Evolutionary conservation across 2,329 filamentous ascomycete species (phyloP), one percentile per base, ranked within the genome.

Genomic region (Penicillium sp.): DNA sequence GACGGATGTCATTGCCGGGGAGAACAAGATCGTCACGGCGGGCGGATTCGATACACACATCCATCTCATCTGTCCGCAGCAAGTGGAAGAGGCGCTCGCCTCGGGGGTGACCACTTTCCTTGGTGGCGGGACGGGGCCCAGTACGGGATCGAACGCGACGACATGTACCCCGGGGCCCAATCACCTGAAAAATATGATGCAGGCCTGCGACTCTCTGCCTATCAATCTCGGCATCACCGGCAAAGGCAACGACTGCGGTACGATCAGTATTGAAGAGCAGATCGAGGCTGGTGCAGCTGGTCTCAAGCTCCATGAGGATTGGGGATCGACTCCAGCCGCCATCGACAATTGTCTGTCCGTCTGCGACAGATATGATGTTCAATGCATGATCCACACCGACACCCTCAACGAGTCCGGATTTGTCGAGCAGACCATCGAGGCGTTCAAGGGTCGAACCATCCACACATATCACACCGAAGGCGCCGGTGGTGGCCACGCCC

Each of bases 381-480:
- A 97, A 68, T 94, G 88, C 56, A 81, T 95, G 55, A 94, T 97
- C 60, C 91, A 96, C 67, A 96, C 90, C 0, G 91, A 97, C 68
- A 96, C 91, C 0, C 80, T 97, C 52, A 97, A 97, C 69, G 91
- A 97, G 69, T 91, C 88, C 13, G 91, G 91, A n/a, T 97, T 95
- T 63, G 91, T 97, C 43, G 91, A 96, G 66, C 85, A 88, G 50
- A 95, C 90, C 2, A 82, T 95, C 52, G 80, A 76, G n/a, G 84
- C 90, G 3, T 86, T 97, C 77, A 89, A 88, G 66, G 77, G 82
- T 63, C 84, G 91, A 51, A 88, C 89, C 1, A 95, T 97, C 61
- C 91, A 97, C 71, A 95, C 91, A 1, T 97, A 97, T 70, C 91
- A 97, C 72, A 96, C 90, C 29, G 91, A 97, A 73, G 91, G 91